Percentiles rank a stretch among this genome's conserved stretches.
These are phyloP conservation scores for Skeletonema tropicum DNA, from an alignment of 108 stramenopile species.

Conservation along the genomic window DNA sequence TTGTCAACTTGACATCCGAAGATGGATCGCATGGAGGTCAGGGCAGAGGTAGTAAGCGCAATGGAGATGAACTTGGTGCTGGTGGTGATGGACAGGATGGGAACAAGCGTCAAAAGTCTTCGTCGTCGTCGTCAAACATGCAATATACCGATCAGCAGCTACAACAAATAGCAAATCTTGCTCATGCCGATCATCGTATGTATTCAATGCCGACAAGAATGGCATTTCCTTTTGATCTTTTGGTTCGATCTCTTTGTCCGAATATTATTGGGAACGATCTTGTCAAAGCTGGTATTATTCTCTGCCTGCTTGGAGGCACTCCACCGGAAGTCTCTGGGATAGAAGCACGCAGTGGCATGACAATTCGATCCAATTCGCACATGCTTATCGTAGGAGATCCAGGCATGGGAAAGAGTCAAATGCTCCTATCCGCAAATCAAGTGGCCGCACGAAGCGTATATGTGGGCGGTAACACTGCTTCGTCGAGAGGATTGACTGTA, in stretches of 20 bases:
- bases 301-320: conserved; percentile 96
- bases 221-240: conserved; percentile 91
- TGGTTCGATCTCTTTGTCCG: conserved; percentile 94
- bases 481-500: conserved; percentile 93
- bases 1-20: conserved; percentile 69
- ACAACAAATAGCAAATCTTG: conserved; percentile 72
- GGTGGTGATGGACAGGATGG: conserved; percentile 11
- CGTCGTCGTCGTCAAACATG: conserved; percentile 26
- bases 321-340: conserved; percentile 52
- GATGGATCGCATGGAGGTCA: conserved; percentile 42
- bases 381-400: conserved; percentile 87
- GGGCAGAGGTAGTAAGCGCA: conserved; percentile 16
- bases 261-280: conserved; percentile 96
- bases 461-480: conserved; percentile 96
- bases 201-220: conserved; percentile 72
- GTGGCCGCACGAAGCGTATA: conserved; percentile 95
- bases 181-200: conserved; percentile 88
- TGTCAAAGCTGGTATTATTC: conserved; percentile 96
- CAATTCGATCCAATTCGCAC: conserved; percentile 79
- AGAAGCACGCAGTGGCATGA: conserved; percentile 48
- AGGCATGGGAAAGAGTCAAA: conserved; percentile 96
- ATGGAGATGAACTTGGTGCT: conserved; percentile 7
- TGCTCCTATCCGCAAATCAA: conserved; percentile 91
- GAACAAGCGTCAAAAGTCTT: conserved; percentile 39
- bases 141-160: conserved; percentile 74